These are phyloP conservation scores for Stachybotrys echinatus DNA, from an alignment of 2,329 filamentous ascomycete species.

Conservation along the genomic window DNA sequence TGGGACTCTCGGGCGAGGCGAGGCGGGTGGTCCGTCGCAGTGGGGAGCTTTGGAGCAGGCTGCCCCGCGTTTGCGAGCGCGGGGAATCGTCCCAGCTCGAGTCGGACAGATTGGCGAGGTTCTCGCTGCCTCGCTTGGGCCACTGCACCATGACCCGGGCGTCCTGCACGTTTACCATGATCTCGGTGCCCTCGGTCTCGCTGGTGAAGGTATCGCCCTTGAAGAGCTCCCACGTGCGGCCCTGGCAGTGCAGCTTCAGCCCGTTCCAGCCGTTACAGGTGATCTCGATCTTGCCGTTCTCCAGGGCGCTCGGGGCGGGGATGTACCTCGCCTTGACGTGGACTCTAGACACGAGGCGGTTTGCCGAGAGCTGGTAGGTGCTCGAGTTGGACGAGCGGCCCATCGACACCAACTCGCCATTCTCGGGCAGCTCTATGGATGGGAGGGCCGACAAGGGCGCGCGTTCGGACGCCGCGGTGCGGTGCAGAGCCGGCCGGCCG, in stretches of 20 bases:
- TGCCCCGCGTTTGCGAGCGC: constrained; percentile 22
- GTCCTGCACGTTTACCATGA: constrained; percentile 94
- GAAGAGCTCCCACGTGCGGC: constrained; percentile 74
- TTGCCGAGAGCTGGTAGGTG: constrained; percentile 89
- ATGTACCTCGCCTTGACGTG: constrained; percentile 87
- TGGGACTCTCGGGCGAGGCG: constrained; percentile 69
- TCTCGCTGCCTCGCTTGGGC: constrained; percentile 57
- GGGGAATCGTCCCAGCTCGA: constrained; percentile 67
- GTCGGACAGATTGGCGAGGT: constrained; percentile 51
- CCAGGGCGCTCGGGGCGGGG: constrained; percentile 59
- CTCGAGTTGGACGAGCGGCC: constrained; percentile 92
- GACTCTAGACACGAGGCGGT: constrained; percentile 86
- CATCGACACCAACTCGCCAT: constrained; percentile 79
- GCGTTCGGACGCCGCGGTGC: constrained; percentile 63
- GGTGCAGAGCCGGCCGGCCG: constrained; percentile 43
- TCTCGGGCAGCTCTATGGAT: constrained; percentile 72
- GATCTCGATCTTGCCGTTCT: constrained; percentile 77
- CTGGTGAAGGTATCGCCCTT: constrained; percentile 90
- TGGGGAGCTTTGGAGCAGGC: constrained; percentile 54
- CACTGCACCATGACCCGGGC: constrained; percentile 84
- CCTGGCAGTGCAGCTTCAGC: constrained; percentile 85
- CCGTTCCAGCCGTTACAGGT: constrained; percentile 96
- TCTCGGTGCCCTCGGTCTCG: constrained; percentile 79
- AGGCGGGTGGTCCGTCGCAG: constrained; percentile 53
- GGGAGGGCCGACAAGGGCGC: constrained; percentile 78